Evolutionary conservation across 2,329 filamentous ascomycete species (phyloP), one percentile per base, ranked within the genome.

Genomic region (Beauveria sp.): DNA sequence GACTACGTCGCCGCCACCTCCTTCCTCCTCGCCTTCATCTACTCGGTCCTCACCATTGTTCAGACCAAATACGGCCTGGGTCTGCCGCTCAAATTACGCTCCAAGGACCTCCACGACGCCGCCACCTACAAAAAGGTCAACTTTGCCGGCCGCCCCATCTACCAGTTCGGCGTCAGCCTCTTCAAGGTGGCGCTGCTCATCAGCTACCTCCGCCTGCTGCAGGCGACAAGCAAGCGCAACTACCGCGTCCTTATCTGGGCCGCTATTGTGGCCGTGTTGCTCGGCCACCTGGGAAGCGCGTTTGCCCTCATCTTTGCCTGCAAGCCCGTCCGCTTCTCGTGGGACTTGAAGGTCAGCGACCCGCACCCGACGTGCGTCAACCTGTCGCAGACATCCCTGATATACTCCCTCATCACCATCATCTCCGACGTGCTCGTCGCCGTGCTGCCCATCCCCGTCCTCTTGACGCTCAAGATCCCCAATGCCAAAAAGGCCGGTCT

Each of bases 61-160:
- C 80, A 84, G 70, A 82, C 79, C 3, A 75, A 76, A 69, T 83
- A 79, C 63, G 81, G 81, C n/a, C 72, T 84, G 2, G 81, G 81
- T 0, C 68, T 84, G 2, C 79, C 80, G 0, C 58, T 83, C 7
- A 64, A 58, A 6, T 63, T 73, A 4, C 75, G 81, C 1, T 81
- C 81, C 0, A 66, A 71, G 16, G 68, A 65, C 20, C 3, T 18
- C 0, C 14, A 18, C 30, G 75, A 78, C 47, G 66, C 80, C 0
- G 61, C 75, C 5, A 70, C 70, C 0, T 83, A 82, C 67, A 79
- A 78, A 0, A 67, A 78, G 61, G 70, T 81, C 67, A 84, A 84
- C 67, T 83, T 76, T 64, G 78, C 78, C 5, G 81, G 80, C 2
- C 75, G 81, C 2, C 81, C 81, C 0, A 76, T 83, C 47, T 84